Evolutionary conservation across 257 asterid genomes (phyloP).

Genomic region (Cordia subcordata): DNA sequence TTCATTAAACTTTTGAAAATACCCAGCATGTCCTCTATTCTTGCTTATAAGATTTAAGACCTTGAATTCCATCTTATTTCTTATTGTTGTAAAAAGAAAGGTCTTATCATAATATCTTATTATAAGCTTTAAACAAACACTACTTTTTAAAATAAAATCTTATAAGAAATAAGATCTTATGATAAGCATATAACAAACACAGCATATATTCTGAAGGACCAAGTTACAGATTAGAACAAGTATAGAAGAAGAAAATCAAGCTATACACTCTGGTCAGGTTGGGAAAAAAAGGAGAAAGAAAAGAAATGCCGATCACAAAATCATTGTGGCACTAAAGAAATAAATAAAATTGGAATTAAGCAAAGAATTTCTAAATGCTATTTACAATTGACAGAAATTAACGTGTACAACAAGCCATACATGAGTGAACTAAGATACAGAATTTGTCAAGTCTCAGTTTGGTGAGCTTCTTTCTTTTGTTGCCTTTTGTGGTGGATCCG

Average conservation of each 20-base stretch:
- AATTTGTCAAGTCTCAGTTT: slow-evolving; percentile 51
- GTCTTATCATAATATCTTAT: too few species aligned
- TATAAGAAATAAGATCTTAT: too few species aligned
- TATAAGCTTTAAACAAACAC: too few species aligned
- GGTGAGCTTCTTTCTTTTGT: slow-evolving; percentile 79
- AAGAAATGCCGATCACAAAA: not conserved
- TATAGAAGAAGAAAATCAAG: not conserved
- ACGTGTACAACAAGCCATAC: slow-evolving; percentile 16
- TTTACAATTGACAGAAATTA: slow-evolving; percentile 32
- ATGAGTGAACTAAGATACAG: slow-evolving; percentile 14
- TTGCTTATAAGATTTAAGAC: too few species aligned
- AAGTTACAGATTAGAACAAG: not conserved
- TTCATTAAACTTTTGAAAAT: too few species aligned
- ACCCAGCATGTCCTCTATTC: too few species aligned
- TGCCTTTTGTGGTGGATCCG: slow-evolving; percentile 57
- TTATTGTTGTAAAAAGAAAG: too few species aligned
- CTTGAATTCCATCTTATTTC: too few species aligned
- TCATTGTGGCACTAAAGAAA: not conserved
- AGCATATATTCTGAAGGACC: too few species aligned
- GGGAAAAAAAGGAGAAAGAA: too few species aligned
- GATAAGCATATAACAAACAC: too few species aligned
- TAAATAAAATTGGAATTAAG: slow-evolving; percentile 18
- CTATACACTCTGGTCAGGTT: not conserved
- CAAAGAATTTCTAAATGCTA: slow-evolving; percentile 25
- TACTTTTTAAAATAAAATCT: too few species aligned